Conservation (phyloP, 768 basidiomycete species). For the Dentipellis sp. region DNA sequence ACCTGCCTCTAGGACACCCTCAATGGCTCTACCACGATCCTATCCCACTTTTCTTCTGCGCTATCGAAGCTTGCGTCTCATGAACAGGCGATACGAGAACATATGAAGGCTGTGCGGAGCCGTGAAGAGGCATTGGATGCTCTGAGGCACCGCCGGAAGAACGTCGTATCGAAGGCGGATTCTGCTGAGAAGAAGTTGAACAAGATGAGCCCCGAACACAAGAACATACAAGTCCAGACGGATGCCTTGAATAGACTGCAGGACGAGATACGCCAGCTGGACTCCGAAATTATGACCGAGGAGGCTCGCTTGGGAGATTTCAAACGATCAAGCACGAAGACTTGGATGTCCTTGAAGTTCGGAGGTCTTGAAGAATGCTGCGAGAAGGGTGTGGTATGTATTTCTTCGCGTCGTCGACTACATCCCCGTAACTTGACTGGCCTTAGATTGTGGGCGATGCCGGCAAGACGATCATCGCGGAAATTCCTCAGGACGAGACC, state of each 20-base stretch:
- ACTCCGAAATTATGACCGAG: constrained; percentile 75
- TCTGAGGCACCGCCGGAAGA: constrained; percentile 59
- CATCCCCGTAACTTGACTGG: neutral
- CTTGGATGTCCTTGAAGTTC: constrained; percentile 79
- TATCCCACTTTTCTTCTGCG: constrained; percentile 58
- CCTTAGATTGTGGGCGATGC: constrained; percentile 43
- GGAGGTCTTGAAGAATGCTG: constrained; percentile 78
- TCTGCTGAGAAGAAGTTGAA: constrained; percentile 79
- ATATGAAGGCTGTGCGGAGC: constrained; percentile 76
- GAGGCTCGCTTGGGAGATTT: constrained; percentile 77
- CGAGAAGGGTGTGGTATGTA: constrained; percentile 58
- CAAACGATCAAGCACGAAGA: constrained; percentile 61
- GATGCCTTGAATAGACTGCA: constrained; percentile 61
- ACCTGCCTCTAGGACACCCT: constrained; percentile 53
- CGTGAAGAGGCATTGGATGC: constrained; percentile 80
- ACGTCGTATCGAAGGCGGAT: constrained; percentile 63
- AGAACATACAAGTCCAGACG: constrained; percentile 66
- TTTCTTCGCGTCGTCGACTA: neutral
- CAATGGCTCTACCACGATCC: constrained; percentile 55
- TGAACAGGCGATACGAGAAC: constrained; percentile 56
- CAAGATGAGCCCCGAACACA: constrained; percentile 88
- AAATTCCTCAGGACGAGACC: constrained; percentile 74
- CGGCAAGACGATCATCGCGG: constrained; percentile 41
- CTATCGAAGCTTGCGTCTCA: constrained; percentile 62
- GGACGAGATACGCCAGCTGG: constrained; percentile 69